Percentiles rank a stretch among this genome's conserved stretches.
Conservation (phyloP, 1,284 basidiomycete species). For the Abortiporus biennis region DNA sequence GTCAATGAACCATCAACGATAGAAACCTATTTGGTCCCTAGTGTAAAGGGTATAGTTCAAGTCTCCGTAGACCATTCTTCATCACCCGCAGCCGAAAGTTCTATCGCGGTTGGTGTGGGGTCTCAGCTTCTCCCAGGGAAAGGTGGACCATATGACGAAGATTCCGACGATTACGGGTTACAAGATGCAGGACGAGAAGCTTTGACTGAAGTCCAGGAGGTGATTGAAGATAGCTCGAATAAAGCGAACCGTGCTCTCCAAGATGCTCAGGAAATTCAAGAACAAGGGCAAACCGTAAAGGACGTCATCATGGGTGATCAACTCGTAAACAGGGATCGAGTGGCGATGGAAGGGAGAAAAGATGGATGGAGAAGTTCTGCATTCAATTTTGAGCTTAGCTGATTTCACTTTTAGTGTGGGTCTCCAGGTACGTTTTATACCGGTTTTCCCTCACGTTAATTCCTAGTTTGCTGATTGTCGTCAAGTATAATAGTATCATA, state of each 20-base stretch:
- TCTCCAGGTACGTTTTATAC: too few relatives aligned
- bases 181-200: constrained; percentile 12
- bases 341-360: constrained; percentile 2
- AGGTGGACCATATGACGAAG: constrained; percentile 32
- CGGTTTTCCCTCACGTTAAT: too few relatives aligned
- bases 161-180: constrained; percentile 16
- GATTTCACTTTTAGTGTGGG: too few relatives aligned
- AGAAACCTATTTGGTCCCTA: constrained; percentile 20
- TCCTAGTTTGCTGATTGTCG: too few relatives aligned
- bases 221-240: constrained; percentile 1
- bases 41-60: constrained; percentile 33
- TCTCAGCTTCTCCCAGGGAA: constrained; percentile 41
- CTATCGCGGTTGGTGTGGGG: constrained; percentile 36
- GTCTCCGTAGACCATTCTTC: constrained; percentile 24
- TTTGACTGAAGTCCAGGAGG: constrained; percentile 12
- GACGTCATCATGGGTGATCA: too few relatives aligned
- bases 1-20: constrained; percentile 8
- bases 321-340: not conserved
- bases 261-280: constrained; percentile 2
- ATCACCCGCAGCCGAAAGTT: constrained; percentile 21
- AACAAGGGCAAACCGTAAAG: too few relatives aligned
- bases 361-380: constrained; percentile 4
- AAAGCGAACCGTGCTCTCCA: not conserved
- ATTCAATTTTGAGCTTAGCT: too few relatives aligned
- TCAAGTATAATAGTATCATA: too few relatives aligned